Evolutionary conservation across 495 filamentous ascomycete genomes (phyloP).

Genomic region (Penicillium soppii): DNA sequence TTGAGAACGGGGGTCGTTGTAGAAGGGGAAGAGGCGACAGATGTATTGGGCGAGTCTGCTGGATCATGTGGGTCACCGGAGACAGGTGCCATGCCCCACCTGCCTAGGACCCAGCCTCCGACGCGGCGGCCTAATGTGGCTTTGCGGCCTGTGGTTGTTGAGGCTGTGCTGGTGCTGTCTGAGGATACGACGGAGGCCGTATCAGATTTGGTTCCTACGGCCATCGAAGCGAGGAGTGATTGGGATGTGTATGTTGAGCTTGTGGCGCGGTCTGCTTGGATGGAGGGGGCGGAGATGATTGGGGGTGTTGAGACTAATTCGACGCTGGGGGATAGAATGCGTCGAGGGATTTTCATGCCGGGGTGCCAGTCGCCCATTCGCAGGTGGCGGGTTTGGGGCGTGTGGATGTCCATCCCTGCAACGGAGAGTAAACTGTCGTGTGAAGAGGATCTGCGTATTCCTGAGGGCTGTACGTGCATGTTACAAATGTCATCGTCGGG

Average conservation of each 20-base stretch:
- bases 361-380: conserved; percentile 36
- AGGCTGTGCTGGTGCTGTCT: conserved; percentile 27
- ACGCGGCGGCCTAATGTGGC: conserved; percentile 43
- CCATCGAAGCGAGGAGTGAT: conserved; percentile 41
- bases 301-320: conserved; percentile 41
- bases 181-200: conserved; percentile 21
- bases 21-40: conserved; percentile 1
- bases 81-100: conserved; percentile 50
- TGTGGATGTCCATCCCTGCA: conserved; percentile 52
- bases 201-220: conserved; percentile 22
- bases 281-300: conserved; percentile 43
- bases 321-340: conserved; percentile 34
- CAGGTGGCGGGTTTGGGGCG: conserved; percentile 32
- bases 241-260: conserved; percentile 30
- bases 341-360: conserved; percentile 32
- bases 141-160: conserved; percentile 25
- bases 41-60: conserved; percentile 14
- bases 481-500: conserved; percentile 14
- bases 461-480: conserved; percentile 18
- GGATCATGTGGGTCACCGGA: conserved; percentile 17
- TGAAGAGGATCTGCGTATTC: conserved; percentile 41
- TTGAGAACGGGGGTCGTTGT: neutral
- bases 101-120: conserved; percentile 56
- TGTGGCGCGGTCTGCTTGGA: conserved; percentile 37
- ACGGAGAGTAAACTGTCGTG: conserved; percentile 55